A percentile compares a stretch with the other conserved stretches of the same genome.
Conservation (phyloP, 345 rosid genomes). For the Anastatica hierochuntica region DNA sequence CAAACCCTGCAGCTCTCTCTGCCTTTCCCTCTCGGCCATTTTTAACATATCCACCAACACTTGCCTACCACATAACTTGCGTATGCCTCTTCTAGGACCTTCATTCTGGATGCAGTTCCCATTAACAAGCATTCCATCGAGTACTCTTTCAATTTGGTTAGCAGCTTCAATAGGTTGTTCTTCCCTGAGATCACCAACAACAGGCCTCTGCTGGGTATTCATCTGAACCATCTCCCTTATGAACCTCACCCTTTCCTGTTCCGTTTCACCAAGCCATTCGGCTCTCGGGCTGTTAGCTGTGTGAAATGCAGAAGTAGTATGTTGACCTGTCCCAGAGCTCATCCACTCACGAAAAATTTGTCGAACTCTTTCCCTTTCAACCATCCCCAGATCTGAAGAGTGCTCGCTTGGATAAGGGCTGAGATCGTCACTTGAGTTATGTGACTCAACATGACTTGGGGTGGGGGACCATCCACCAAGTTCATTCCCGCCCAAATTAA, state of each 20-base stretch:
- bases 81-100: constrained; percentile 54
- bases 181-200: constrained; percentile 42
- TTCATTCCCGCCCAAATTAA: constrained; percentile 38
- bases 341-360: constrained; percentile 81
- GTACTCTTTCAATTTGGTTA: constrained; percentile 62
- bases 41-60: constrained; percentile 77
- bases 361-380: constrained; percentile 83
- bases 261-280: constrained; percentile 83
- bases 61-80: constrained; percentile 84
- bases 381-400: constrained; percentile 58
- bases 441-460: constrained; percentile 32
- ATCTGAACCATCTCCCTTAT: constrained; percentile 82
- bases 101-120: constrained; percentile 38
- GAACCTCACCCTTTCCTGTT: constrained; percentile 86
- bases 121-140: constrained; percentile 49
- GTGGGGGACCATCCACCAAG: constrained; percentile 48
- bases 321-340: constrained; percentile 52
- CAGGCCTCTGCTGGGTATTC: constrained; percentile 59
- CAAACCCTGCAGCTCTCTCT: constrained; percentile 62
- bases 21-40: constrained; percentile 74
- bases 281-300: constrained; percentile 41
- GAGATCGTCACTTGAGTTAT: constrained; percentile 41
- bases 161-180: constrained; percentile 47
- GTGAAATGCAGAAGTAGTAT: constrained; percentile 33
- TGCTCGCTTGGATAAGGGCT: constrained; percentile 26